Evolutionary conservation across 495 filamentous ascomycete species (phyloP), one percentile per base, ranked within the genome.

Genomic region (Halenospora varia): DNA sequence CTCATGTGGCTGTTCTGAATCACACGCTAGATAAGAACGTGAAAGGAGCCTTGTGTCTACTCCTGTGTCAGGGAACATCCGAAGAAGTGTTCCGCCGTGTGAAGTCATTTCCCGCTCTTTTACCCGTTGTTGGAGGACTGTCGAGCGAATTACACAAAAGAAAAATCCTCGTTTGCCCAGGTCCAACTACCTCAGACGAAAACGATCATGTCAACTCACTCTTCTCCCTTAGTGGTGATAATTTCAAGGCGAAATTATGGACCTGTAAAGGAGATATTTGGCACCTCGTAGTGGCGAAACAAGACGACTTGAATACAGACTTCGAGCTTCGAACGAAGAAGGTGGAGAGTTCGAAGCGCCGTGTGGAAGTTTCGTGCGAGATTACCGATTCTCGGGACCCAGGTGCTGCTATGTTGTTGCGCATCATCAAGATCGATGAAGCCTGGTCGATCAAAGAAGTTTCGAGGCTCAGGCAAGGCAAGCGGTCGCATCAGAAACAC

Each of bases 1-100:
- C 55, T 11, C 55, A 58, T 52, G 48, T 58, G 18, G 55, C 55
- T 9, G 29, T 58, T 41, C 55, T 58, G 13, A 58, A 58, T 52
- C 48, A 52, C 19, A 58, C 55, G 18, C 10, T 26, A 17, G 11
- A 25, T 10, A 35, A 52, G 42, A 15, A 58, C 20, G 2, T 3
- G 25, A 48, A 58, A n/a, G 48, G 55, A 3, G 55, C 55, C 15
- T 52, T 58, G 23, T 58, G 47, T 51, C 35, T 58, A 25, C 55
- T 58, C 17, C 29, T 58, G 18, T 51, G 8, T 51, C 47, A 29
- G 44, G 23, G 46, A 17, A 42, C 55, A 41, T 4, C 11, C 1
- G 48, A 2, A 17, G 25, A 11, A 10, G 19, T 1, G 1, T 58
- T 44, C 39, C 20, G 45, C 18, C 55, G 55, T 4, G 10, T 26